Evolutionary conservation across 441 rosid species (phyloP).

Genomic region (Gossypium schwendimanii): DNA sequence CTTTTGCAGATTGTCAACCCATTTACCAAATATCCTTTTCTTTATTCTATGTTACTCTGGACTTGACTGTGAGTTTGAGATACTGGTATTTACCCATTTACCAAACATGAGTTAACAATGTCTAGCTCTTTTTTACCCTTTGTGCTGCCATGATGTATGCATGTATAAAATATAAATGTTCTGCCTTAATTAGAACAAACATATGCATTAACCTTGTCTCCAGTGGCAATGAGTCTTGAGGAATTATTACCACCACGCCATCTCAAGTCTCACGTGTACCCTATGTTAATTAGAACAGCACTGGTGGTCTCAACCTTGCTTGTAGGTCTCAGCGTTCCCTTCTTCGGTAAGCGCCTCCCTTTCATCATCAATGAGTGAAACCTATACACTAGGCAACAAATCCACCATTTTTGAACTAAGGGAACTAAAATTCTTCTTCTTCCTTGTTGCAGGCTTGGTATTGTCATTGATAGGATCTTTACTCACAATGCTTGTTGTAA

Average conservation of each 20-base stretch:
- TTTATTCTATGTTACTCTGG: background rate
- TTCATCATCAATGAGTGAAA: background rate
- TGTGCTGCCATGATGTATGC: background rate
- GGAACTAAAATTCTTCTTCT: background rate
- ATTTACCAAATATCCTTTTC: slow-evolving; percentile 59
- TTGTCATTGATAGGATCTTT: slow-evolving; percentile 89
- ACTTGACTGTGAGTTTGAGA: background rate
- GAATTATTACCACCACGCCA: slow-evolving; percentile 63
- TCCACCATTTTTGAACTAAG: background rate
- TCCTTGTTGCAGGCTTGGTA: slow-evolving; percentile 51
- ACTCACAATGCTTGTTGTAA: slow-evolving; percentile 91
- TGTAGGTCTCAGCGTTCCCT: slow-evolving; percentile 73
- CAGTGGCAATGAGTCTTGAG: slow-evolving; percentile 89
- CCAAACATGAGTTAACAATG: background rate
- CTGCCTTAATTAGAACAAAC: slow-evolving; percentile 21
- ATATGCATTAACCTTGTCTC: slow-evolving; percentile 77
- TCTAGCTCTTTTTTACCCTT: background rate
- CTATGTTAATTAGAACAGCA: slow-evolving; percentile 57
- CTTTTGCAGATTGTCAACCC: slow-evolving; percentile 80
- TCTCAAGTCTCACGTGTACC: slow-evolving; percentile 43
- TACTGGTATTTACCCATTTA: background rate
- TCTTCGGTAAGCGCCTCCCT: slow-evolving; percentile 49
- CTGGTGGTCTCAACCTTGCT: slow-evolving; percentile 63
- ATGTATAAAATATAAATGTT: background rate
- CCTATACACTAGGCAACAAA: background rate